Evolutionary conservation across 306 rosid species (phyloP), one percentile per base, ranked within the genome.

Genomic region (Trifolium fragiferum): DNA sequence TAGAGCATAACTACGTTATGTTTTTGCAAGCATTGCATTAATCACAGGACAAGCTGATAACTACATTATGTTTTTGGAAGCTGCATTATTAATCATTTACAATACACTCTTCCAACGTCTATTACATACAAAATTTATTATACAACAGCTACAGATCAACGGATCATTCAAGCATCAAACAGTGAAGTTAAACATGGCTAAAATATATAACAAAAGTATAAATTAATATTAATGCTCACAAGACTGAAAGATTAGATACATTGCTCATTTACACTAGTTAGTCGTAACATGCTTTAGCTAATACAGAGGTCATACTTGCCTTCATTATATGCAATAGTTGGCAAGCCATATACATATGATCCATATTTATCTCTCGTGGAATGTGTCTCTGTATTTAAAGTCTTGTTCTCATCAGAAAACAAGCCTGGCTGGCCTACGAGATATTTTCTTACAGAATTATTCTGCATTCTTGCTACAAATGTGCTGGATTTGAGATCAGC

Each of bases 281-380:
- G 61, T 76, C 32, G 20, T 41, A 27, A 12, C 49, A 27, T 41
- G 49, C 49, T 66, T 27, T 54, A 18, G 11, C 18, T 67, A 40
- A 67, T 25, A 50, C 60, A 72, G 44, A 44, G 8, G 54, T 46
- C 16, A 68, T 79, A 79, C 83, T 79, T 79, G 46, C 83, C 83
- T 73, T 79, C 70, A 57, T 46, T 65, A 66, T 54, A 46, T 66
- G 78, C 14, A 73, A 14, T 50, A 57, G 21, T 11, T 9, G 75
- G 66, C 30, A 32, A 20, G 35, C 54, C 69, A 57, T 65, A 46
- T 35, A 33, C 65, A 20, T 44, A 49, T 46, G 78, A 60, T 73
- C 69, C 73, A 66, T 73, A 49, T 46, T 23, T 58, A 66, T 73
- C 78, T 51, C 74, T 30, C n/a, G 23, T 32, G 70, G 40, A 54